Evolutionary conservation across 2,329 filamentous ascomycete genomes (phyloP).

Genomic region (Colletotrichum tamarilloi): DNA sequence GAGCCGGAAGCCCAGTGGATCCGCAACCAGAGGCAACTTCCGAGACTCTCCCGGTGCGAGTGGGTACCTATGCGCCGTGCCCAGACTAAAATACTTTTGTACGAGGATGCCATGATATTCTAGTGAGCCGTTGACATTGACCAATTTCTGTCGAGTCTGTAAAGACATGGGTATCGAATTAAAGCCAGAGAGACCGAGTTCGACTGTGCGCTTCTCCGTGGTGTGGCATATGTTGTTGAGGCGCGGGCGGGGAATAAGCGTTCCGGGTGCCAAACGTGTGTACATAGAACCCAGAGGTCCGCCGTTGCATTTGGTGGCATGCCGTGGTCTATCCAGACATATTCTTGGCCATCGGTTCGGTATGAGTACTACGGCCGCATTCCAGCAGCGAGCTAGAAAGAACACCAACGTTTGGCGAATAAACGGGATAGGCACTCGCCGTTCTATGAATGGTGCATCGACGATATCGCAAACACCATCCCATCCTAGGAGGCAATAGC

Average conservation of each 20-base stretch:
- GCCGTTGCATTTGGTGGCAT: not conserved
- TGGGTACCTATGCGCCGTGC: not conserved
- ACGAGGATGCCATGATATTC: conserved; percentile 2
- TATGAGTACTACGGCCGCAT: not conserved
- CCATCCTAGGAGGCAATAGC: not conserved
- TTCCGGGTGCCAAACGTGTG: not conserved
- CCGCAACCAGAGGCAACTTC: conserved; percentile 6
- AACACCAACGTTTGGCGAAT: not conserved
- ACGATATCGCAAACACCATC: not conserved
- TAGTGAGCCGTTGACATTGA: not conserved
- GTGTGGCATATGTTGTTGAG: not conserved
- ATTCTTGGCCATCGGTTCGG: not conserved
- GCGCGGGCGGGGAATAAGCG: not conserved
- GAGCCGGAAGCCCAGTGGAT: conserved; percentile 12
- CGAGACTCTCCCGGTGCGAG: conserved; percentile 24
- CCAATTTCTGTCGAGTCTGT: not conserved
- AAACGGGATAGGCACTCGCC: conserved; percentile 5
- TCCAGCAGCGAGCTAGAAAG: not conserved
- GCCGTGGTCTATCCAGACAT: not conserved
- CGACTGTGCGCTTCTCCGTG: not conserved
- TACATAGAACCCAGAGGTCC: not conserved
- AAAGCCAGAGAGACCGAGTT: not conserved
- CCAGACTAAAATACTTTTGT: not conserved
- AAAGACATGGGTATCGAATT: not conserved
- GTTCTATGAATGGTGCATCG: conserved; percentile 10